These are phyloP conservation scores for Ophiostoma piceae DNA, from an alignment of 2,329 filamentous ascomycete genomes.

Conservation along the genomic window DNA sequence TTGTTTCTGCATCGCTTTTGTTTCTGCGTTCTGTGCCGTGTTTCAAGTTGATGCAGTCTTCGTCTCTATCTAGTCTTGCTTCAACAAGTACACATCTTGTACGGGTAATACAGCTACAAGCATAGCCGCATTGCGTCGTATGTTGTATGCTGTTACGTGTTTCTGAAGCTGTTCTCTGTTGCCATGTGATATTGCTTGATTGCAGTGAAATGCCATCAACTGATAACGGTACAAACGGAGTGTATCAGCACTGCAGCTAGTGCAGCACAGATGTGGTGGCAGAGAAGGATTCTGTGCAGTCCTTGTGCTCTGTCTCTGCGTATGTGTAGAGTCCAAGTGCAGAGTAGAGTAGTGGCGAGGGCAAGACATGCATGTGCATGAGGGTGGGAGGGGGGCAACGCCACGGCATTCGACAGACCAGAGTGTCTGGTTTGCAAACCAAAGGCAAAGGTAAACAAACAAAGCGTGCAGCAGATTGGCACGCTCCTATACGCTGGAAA, in stretches of 20 bases:
- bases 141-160: neutral
- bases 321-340: too few species aligned
- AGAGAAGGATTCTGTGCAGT: neutral
- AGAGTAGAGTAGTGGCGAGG: neutral
- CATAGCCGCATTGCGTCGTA: conserved; percentile 5
- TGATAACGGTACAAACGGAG: neutral
- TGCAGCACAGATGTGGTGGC: conserved; percentile 4
- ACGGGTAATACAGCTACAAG: neutral
- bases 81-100: neutral
- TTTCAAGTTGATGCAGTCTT: neutral
- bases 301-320: neutral
- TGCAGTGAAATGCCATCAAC: too few species aligned
- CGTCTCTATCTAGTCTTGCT: too few species aligned
- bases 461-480: neutral
- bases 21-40: neutral
- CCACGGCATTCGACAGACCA: neutral
- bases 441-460: conserved; percentile 4
- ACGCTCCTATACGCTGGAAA: conserved; percentile 5
- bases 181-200: neutral
- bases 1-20: neutral
- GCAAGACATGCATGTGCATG: conserved; percentile 9
- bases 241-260: neutral
- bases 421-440: too few species aligned
- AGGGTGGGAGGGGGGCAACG: conserved; percentile 13
- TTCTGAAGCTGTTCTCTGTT: neutral